These are phyloP conservation scores for Puccinia horiana DNA, from an alignment of 1,284 basidiomycete species.

Conservation along the genomic window DNA sequence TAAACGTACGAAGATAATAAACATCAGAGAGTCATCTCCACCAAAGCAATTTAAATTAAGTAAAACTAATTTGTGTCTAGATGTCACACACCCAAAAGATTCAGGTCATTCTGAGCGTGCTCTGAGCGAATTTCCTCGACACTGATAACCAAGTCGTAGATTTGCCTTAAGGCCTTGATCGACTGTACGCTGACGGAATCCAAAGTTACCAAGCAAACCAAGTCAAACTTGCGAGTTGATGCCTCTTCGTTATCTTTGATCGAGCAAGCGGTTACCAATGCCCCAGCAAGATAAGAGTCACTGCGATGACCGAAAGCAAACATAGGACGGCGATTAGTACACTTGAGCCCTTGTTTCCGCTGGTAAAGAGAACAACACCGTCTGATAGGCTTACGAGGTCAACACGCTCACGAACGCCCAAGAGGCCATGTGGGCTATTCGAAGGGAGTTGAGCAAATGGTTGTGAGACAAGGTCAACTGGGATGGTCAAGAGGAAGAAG, in stretches of 20 bases:
- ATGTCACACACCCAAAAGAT: constrained; percentile 70
- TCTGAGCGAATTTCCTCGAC: constrained; percentile 79
- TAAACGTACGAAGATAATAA: background rate
- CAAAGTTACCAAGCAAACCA: constrained; percentile 90
- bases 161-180: constrained; percentile 75
- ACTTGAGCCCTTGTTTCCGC: background rate
- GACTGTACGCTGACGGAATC: constrained; percentile 84
- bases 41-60: background rate
- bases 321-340: constrained; percentile 56
- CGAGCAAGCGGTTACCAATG: constrained; percentile 79
- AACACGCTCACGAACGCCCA: constrained; percentile 40
- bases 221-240: constrained; percentile 68
- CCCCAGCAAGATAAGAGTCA: constrained; percentile 86
- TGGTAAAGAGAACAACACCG: background rate
- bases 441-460: background rate
- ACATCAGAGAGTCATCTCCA: background rate
- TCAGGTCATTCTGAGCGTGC: constrained; percentile 67
- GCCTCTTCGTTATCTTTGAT: constrained; percentile 74
- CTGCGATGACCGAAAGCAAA: constrained; percentile 73
- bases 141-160: constrained; percentile 82
- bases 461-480: background rate
- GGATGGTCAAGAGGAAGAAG: background rate
- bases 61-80: constrained; percentile 56
- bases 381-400: constrained; percentile 29
- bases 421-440: constrained; percentile 11